A percentile compares a stretch with the other conserved stretches of the same genome.
These are phyloP conservation scores for Vigna radiata DNA, from an alignment of 306 rosid genomes.

Conservation along the genomic window DNA sequence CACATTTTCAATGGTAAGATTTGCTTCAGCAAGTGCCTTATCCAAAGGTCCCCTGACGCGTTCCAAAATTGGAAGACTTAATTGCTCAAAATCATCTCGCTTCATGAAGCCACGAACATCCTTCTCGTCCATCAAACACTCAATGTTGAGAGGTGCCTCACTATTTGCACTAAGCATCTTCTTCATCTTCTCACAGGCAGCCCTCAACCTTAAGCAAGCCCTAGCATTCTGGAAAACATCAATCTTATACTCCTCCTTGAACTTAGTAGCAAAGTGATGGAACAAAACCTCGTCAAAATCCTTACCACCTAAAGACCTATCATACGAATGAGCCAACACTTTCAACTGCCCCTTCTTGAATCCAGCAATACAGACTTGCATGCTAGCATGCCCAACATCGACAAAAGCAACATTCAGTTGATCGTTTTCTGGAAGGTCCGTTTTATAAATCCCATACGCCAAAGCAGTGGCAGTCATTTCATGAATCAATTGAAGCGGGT, in stretches of 20 bases:
- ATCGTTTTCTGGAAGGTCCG: conserved; percentile 84
- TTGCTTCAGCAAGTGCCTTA: conserved; percentile 86
- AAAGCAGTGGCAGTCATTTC: conserved; percentile 93
- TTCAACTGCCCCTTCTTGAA: conserved; percentile 91
- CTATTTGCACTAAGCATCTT: conserved; percentile 96
- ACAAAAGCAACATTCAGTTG: conserved; percentile 91
- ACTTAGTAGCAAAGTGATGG: conserved; percentile 76
- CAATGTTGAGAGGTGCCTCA: conserved; percentile 83
- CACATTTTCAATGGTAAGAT: conserved; percentile 66
- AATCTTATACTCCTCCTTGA: conserved; percentile 86
- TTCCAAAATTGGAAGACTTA: conserved; percentile 82
- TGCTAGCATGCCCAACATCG: conserved; percentile 93
- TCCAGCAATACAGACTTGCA: conserved; percentile 97
- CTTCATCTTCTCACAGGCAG: conserved; percentile 92
- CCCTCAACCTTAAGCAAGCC: conserved; percentile 86
- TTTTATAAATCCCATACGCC: conserved; percentile 95
- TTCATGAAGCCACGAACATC: conserved; percentile 87
- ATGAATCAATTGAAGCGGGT: conserved; percentile 87
- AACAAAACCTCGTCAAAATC: conserved; percentile 92
- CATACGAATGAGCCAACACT: conserved; percentile 81
- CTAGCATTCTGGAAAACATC: conserved; percentile 81
- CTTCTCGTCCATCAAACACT: conserved; percentile 96
- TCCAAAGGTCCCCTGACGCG: conserved; percentile 90
- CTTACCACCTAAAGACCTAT: conserved; percentile 89
- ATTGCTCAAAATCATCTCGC: conserved; percentile 89